These are phyloP conservation scores for Bolboschoenus planiculmis DNA, from an alignment of 176 grass and related monocot species.

Conservation along the genomic window DNA sequence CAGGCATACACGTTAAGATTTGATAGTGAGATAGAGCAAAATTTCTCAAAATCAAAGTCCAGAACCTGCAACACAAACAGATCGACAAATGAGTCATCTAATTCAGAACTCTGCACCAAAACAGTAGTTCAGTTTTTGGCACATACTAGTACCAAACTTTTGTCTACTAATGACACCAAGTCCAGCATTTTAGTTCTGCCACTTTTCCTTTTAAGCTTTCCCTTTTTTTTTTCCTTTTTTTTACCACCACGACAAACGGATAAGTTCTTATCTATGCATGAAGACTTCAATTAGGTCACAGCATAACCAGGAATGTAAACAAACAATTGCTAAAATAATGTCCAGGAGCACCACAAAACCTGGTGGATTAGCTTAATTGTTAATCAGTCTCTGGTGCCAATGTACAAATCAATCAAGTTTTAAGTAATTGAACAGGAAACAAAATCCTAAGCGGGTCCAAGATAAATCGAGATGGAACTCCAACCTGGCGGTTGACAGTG, in stretches of 20 bases:
- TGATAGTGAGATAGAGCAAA: constrained; percentile 95
- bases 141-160: not conserved
- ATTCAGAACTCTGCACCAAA: too few relatives aligned
- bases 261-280: not conserved
- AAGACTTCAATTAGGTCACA: too few relatives aligned
- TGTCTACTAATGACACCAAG: not conserved
- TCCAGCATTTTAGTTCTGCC: not conserved
- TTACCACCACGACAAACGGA: not conserved
- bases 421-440: not conserved
- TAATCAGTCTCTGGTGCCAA: too few relatives aligned
- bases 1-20: constrained; percentile 97
- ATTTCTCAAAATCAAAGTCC: constrained; percentile 99
- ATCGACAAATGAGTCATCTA: not conserved
- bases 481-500: constrained; percentile 90
- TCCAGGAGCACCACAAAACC: too few relatives aligned
- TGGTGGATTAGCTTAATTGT: too few relatives aligned
- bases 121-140: not conserved
- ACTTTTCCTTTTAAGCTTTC: too few relatives aligned
- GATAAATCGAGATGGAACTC: not conserved
- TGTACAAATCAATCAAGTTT: not conserved
- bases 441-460: not conserved
- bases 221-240: not conserved
- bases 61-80: constrained; percentile 50
- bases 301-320: too few relatives aligned
- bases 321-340: too few relatives aligned